phyloP scores from a whole-genome alignment of 495 filamentous ascomycete species.

The Penicillium maclennaniae region DNA sequence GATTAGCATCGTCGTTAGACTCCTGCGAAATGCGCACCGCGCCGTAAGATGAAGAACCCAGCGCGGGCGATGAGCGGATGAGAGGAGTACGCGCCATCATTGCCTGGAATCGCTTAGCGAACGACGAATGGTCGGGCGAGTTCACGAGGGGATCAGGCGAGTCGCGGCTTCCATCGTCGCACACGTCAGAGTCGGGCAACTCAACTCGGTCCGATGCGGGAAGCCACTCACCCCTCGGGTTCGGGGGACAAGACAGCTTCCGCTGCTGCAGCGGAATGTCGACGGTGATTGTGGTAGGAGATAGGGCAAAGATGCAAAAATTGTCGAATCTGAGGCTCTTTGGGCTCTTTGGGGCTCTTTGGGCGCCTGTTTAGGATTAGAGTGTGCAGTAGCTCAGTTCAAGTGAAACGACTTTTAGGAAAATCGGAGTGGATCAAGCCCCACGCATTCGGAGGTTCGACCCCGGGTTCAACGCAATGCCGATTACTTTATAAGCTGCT shows the following conservation, averaged over 20 bases:
- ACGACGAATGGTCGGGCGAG: constrained; percentile 11
- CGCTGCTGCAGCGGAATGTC: constrained; percentile 26
- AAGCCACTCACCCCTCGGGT: constrained; percentile 23
- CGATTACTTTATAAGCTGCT: too few species aligned
- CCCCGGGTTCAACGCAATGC: neutral
- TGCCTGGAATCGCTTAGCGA: constrained; percentile 17
- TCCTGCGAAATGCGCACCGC: constrained; percentile 39
- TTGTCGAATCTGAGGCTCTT: neutral
- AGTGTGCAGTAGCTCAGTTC: constrained; percentile 12
- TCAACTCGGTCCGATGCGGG: constrained; percentile 18
- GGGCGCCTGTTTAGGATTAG: constrained; percentile 10
- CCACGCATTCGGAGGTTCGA: neutral
- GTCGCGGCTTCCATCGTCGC: constrained; percentile 16
- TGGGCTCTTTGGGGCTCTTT: neutral
- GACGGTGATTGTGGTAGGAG: constrained; percentile 12
- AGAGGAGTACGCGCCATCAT: constrained; percentile 55
- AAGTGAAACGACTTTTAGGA: neutral
- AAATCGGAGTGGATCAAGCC: neutral
- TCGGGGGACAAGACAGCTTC: constrained; percentile 26
- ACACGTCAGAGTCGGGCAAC: neutral
- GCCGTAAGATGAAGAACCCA: constrained; percentile 56
- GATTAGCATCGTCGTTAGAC: constrained; percentile 5
- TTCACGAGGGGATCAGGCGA: constrained; percentile 12
- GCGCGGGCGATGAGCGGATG: constrained; percentile 56
- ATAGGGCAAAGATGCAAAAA: neutral